Conservation (phyloP, 106 monocot species). For the Agapanthus africanus region DNA sequence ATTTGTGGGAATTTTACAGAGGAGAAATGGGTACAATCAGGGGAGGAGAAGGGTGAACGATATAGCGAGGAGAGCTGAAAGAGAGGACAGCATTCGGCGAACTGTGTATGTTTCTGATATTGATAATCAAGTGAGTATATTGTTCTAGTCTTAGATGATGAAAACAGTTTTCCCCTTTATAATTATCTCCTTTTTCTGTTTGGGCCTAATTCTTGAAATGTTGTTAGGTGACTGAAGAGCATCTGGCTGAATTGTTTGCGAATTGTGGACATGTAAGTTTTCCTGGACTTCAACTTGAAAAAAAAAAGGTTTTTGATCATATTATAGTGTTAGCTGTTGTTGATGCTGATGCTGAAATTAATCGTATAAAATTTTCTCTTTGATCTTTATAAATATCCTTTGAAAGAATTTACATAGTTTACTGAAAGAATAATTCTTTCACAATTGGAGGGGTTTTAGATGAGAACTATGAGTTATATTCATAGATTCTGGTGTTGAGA, state of each 20-base stretch:
- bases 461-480: no score
- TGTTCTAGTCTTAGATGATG: neutral
- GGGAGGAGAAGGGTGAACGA: slow-evolving; percentile 52
- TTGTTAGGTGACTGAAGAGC: neutral
- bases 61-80: slow-evolving; percentile 37
- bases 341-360: neutral
- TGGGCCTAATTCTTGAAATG: neutral
- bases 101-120: slow-evolving; percentile 80
- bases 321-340: neutral
- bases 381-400: no score
- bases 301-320: neutral
- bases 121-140: slow-evolving; percentile 48
- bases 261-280: neutral
- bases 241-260: neutral
- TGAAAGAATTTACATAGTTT: no score
- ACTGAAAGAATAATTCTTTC: no score
- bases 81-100: slow-evolving; percentile 51
- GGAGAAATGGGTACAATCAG: slow-evolving; percentile 38
- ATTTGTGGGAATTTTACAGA: slow-evolving; percentile 28
- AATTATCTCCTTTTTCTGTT: neutral
- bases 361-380: no score
- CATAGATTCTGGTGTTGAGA: no score
- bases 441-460: no score
- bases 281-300: neutral
- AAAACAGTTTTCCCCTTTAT: neutral